Evolutionary conservation across 768 basidiomycete genomes (phyloP), one percentile per base, ranked within the genome.

Genomic region (Tephrocybe rancida): DNA sequence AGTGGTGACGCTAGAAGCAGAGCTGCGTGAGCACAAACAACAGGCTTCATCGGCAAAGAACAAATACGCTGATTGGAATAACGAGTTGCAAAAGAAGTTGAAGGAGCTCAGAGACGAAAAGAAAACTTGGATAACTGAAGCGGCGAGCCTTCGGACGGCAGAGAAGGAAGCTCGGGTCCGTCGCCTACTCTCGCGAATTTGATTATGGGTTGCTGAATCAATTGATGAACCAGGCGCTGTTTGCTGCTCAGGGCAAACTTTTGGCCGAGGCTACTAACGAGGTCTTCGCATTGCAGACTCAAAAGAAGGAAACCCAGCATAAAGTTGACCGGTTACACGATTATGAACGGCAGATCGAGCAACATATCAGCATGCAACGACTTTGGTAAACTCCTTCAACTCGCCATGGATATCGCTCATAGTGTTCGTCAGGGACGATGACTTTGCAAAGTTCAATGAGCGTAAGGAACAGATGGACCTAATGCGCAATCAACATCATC

Each of bases 281-380:
- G 22, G 83, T 91, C 1, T 90, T 89, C 61, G 77, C 82, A 48
- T 72, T 96, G 26, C 74, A 87, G 65, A 94, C 90, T 18, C 81
- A 86, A 61, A 78, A 80, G 59, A 89, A 90, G 61, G 90, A 90
- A 68, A 86, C 79, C 42, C 82, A 86, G 54, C 90, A 90, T 62
- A 95, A 95, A 64, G 82, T 96, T 11, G 84, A 87, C 55, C 81
- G 89, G 16, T 74, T 96, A 38, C 73, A 78, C 45, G 92, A 96
- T 67, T 96, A 95, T 59, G 94, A 97, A 65, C 75, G 73, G n/a
- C 87, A 90, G 60, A 92, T 96, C 41, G 87, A 91, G 48, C 90
- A 94, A 62, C 81, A 92, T 55, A 73, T 87, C 38, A 83, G 85
- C 51, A 81, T 88, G 63, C 89, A 92, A 63, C 78, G 81, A 46